Percentiles rank a stretch among this genome's conserved stretches.
These are phyloP conservation scores for Medicago lupulina DNA, from an alignment of 306 rosid genomes.

Conservation along the genomic window DNA sequence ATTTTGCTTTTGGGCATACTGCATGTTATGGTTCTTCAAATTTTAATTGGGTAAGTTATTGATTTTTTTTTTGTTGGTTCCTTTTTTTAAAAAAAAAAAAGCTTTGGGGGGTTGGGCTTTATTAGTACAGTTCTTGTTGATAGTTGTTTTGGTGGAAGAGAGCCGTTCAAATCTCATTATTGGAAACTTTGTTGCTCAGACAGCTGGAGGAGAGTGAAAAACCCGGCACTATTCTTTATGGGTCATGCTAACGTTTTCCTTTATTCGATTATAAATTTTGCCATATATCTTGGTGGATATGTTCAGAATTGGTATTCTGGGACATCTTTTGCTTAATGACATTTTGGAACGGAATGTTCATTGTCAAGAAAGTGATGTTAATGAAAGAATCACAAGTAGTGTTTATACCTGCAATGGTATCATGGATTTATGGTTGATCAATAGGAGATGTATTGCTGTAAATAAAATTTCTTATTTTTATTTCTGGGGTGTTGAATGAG, in stretches of 20 bases:
- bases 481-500: conserved; percentile 2
- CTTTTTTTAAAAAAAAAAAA: conserved; percentile 4
- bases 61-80: conserved; percentile 12
- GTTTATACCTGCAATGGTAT: conserved; percentile 16
- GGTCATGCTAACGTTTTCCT: no score
- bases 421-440: neutral
- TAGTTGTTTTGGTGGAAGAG: conserved; percentile 25
- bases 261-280: neutral
- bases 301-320: conserved; percentile 23
- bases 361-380: neutral
- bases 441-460: neutral
- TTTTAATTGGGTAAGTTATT: neutral
- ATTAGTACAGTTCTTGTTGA: conserved; percentile 5
- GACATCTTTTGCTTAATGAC: conserved; percentile 26
- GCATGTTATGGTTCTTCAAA: conserved; percentile 19
- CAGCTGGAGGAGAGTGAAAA: conserved; percentile 7
- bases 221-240: neutral
- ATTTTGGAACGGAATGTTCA: neutral
- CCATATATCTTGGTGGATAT: neutral
- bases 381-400: neutral
- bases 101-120: neutral
- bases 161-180: neutral
- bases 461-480: conserved; percentile 4
- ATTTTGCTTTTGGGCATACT: conserved; percentile 26
- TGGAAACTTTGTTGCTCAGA: conserved; percentile 5